Conservation (phyloP, 2,329 filamentous ascomycete genomes). For the Penicillium concentricum region DNA sequence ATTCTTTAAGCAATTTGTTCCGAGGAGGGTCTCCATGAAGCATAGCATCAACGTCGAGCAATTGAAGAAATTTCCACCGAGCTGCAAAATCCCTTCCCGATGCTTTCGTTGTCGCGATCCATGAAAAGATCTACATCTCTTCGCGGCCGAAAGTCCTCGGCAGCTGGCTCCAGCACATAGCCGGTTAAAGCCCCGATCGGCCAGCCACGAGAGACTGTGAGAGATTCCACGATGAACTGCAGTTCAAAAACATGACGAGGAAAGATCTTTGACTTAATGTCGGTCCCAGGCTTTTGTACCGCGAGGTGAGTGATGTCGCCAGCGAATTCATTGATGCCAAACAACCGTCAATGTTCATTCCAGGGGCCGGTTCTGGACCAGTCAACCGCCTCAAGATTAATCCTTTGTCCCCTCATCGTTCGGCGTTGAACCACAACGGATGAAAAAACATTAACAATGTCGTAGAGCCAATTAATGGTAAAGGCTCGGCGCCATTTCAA, state of each 20-base stretch:
- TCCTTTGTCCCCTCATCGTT: background rate
- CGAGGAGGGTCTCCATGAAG: background rate
- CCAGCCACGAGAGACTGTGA: slow-evolving; percentile 9
- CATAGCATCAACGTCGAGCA: background rate
- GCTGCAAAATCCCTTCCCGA: background rate
- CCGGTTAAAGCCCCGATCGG: background rate
- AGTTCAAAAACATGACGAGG: slow-evolving; percentile 53
- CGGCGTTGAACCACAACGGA: slow-evolving; percentile 30
- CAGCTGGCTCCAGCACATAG: background rate
- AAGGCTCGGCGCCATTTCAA: slow-evolving; percentile 49
- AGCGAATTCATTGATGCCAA: background rate
- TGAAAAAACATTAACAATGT: slow-evolving; percentile 49
- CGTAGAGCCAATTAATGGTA: slow-evolving; percentile 42
- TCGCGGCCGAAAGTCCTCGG: background rate
- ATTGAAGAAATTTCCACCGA: background rate
- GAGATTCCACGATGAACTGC: slow-evolving; percentile 51
- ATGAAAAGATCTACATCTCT: background rate
- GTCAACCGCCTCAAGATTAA: background rate
- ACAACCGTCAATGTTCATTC: background rate
- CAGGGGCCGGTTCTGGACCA: background rate
- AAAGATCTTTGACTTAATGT: slow-evolving; percentile 43
- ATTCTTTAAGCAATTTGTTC: background rate
- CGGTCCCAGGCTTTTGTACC: slow-evolving; percentile 44
- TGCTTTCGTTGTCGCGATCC: background rate
- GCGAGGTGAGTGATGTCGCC: slow-evolving; percentile 45